Base-by-base conservation (phyloP, 306 rosid species). In the Cucurbita maxima region DNA sequence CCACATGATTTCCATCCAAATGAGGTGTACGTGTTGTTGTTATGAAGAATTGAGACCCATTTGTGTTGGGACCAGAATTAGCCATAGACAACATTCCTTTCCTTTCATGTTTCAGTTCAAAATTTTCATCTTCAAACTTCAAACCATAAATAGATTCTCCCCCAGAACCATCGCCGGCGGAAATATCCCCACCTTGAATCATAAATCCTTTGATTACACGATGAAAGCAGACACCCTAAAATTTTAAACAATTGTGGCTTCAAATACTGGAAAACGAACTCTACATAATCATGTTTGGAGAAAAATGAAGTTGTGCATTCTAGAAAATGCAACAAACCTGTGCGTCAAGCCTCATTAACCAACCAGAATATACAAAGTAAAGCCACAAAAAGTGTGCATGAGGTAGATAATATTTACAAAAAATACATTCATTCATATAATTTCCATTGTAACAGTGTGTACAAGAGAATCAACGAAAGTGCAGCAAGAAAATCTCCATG, bases 171-270 rank as follows among this genome's bases (percentile, higher is more conserved):
- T 90, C 52, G 8, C 85, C 81, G 7, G 85, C 93, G 0, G 96
- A 81, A 58, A 86, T 81, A 79, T 90, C 94, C 7, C 96, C 96
- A 4, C 94, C 94, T 85, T 90, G 96, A 11, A 88, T 77, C 96
- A 88, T 90, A 75, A 88, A 88, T 5, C 94, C 94, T 69, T 84
- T 90, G 73, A 90, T 82, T 7, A 90, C 68, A 13, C 92, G 96
- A 75, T 90, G 96, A 73, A 90, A 90, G 54, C 85, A 20, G 1
- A 58, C 79, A 7, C 88, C 92, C 88, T 86, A 58, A 38, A 71
- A 15, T 15, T 53, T 50, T n/a, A 74, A 57, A 25, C 54, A 59
- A 44, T 67, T 14, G 70, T n/a, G 14, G 4, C 22, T 63, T 63
- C 70, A 63, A 63, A 63, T 37, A 37, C 18, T 3, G 50, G 15